Conservation (phyloP, 2,329 filamentous ascomycete species). For the Cladosporium sp. region DNA sequence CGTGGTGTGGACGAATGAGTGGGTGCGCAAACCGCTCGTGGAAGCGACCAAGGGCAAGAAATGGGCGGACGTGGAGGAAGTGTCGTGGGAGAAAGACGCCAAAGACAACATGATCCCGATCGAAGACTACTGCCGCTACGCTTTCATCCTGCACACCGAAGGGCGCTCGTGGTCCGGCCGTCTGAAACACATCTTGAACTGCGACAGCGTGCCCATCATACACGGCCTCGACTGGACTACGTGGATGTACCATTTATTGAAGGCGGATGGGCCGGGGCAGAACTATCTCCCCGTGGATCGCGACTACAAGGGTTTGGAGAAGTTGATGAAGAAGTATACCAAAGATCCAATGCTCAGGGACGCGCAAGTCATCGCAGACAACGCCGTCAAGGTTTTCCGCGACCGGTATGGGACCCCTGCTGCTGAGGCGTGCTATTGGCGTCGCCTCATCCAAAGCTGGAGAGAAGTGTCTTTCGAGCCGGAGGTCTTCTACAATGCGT, state of each 20-base stretch:
- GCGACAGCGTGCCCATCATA: conserved; percentile 30
- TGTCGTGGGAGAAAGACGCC: conserved; percentile 25
- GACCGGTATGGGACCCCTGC: conserved; percentile 32
- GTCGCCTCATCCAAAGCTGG: conserved; percentile 34
- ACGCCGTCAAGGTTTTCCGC: conserved; percentile 30
- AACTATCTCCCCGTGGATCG: conserved; percentile 31
- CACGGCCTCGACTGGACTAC: conserved; percentile 31
- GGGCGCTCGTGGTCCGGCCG: conserved; percentile 32
- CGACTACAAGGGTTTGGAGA: conserved; percentile 32
- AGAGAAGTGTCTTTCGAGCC: conserved; percentile 32
- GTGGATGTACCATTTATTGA: conserved; percentile 31
- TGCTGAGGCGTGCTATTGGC: conserved; percentile 36
- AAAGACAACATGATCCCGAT: conserved; percentile 27
- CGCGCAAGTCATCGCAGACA: conserved; percentile 31
- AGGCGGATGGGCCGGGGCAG: conserved; percentile 28
- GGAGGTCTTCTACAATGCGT: conserved; percentile 17
- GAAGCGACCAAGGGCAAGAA: conserved; percentile 31
- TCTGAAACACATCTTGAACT: conserved; percentile 34
- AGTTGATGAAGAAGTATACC: conserved; percentile 29
- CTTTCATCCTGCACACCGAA: conserved; percentile 33
- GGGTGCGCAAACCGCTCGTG: conserved; percentile 35
- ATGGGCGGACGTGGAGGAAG: conserved; percentile 40
- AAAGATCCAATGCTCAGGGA: conserved; percentile 22
- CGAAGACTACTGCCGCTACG: conserved; percentile 32
- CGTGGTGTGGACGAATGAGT: conserved; percentile 29